phyloP scores from a whole-genome alignment of 192 early-diverging fungal species.

The Backusella tarrabulga region DNA sequence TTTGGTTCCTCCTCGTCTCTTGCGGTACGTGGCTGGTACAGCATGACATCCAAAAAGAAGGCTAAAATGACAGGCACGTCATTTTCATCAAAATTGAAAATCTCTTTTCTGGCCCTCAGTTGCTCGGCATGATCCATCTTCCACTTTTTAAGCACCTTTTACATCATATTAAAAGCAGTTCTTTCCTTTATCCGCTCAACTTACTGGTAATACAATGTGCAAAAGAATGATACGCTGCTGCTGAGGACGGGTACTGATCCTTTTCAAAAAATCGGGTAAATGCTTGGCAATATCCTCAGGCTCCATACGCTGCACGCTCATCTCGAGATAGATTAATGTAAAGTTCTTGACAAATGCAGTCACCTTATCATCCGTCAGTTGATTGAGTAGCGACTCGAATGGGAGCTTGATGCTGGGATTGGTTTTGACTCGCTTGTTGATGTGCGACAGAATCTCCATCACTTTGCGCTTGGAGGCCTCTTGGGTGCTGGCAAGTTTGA shows the following conservation, averaged over 20 bases:
- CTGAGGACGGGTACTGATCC: constrained; percentile 52
- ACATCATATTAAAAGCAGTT: background rate
- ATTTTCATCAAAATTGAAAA: constrained; percentile 53
- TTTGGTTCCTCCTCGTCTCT: constrained; percentile 2
- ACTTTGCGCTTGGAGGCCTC: constrained; percentile 53
- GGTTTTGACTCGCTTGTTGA: constrained; percentile 81
- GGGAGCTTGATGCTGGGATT: constrained; percentile 62
- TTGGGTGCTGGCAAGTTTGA: constrained; percentile 59
- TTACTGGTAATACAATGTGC: constrained; percentile 67
- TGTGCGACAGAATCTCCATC: constrained; percentile 74
- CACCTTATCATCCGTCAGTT: constrained; percentile 45
- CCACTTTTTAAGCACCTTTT: constrained; percentile 41
- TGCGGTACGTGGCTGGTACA: constrained; percentile 52
- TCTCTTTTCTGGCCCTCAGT: constrained; percentile 39
- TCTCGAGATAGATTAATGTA: constrained; percentile 82
- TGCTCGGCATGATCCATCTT: constrained; percentile 41
- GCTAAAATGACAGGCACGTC: constrained; percentile 56
- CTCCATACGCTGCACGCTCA: constrained; percentile 59
- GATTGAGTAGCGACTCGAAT: constrained; percentile 55
- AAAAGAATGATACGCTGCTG: constrained; percentile 62
- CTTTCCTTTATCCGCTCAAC: background rate
- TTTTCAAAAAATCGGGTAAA: constrained; percentile 62
- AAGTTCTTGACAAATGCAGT: constrained; percentile 70
- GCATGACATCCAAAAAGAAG: constrained; percentile 62
- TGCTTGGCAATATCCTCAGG: constrained; percentile 42